Percentiles rank a stretch among this genome's conserved stretches.
Conservation (phyloP, 495 filamentous ascomycete species). For the Letharia columbiana region DNA sequence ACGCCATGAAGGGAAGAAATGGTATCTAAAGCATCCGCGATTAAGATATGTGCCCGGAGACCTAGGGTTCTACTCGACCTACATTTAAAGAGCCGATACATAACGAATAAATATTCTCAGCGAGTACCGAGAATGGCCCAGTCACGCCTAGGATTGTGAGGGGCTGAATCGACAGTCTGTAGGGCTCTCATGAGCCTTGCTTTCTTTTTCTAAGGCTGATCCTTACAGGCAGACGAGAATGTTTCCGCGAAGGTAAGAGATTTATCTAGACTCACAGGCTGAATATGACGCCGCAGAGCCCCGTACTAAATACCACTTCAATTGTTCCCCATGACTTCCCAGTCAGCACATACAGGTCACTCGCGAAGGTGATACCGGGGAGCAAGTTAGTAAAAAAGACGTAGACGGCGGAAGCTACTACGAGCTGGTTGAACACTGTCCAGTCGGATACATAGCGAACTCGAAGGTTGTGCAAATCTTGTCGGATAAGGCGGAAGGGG, state of each 20-base stretch:
- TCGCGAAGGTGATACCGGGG: constrained; percentile 65
- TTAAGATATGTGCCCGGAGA: background rate
- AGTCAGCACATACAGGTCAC: constrained; percentile 58
- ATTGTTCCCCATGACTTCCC: constrained; percentile 61
- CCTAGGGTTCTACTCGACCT: constrained; percentile 7
- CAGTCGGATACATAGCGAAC: constrained; percentile 56
- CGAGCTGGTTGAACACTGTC: constrained; percentile 59
- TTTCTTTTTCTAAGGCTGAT: background rate
- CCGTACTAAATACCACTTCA: constrained; percentile 65
- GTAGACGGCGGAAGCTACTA: constrained; percentile 63
- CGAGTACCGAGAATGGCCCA: constrained; percentile 64
- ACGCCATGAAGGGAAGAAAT: constrained; percentile 66
- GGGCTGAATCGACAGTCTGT: constrained; percentile 54
- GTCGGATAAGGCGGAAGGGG: constrained; percentile 45
- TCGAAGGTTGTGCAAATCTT: constrained; percentile 49
- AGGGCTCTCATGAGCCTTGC: background rate
- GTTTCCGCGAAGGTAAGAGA: background rate
- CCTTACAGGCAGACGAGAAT: background rate
- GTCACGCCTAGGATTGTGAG: constrained; percentile 65
- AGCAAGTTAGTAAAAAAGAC: constrained; percentile 70
- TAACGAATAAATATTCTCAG: constrained; percentile 59
- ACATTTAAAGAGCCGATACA: constrained; percentile 52
- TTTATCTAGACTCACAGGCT: constrained; percentile 40
- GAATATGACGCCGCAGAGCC: constrained; percentile 59
- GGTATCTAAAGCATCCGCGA: constrained; percentile 38